Conservation (phyloP, 169 alveolate species). For the Cryptosporidium meleagridis region DNA sequence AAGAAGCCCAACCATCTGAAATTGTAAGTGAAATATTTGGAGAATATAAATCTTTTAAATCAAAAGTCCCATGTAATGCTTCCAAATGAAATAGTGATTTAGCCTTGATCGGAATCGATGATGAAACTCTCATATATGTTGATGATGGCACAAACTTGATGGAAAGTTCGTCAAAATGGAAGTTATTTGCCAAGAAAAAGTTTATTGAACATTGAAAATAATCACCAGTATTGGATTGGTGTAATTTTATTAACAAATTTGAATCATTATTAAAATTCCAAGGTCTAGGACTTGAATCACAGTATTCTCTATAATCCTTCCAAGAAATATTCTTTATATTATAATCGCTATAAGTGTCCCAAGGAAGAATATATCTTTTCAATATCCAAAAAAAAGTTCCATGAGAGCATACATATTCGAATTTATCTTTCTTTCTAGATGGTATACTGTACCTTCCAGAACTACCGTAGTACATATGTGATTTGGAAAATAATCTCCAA, state of each 20-base stretch:
- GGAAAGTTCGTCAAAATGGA: conserved; percentile 13
- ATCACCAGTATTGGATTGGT: conserved; percentile 39
- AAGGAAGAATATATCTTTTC: conserved; percentile 48
- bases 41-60: conserved; percentile 24
- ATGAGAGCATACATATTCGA: conserved; percentile 37
- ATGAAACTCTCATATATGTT: conserved; percentile 29
- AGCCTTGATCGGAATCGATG: conserved; percentile 20
- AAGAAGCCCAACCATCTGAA: conserved; percentile 57
- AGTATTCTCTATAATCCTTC: conserved; percentile 30
- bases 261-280: conserved; percentile 39
- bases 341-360: neutral
- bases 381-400: conserved; percentile 10
- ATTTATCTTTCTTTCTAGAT: neutral
- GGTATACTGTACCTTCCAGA: conserved; percentile 51
- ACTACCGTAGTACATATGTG: conserved; percentile 29
- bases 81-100: conserved; percentile 18
- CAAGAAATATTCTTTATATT: conserved; percentile 7
- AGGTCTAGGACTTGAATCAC: conserved; percentile 42
- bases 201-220: conserved; percentile 51
- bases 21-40: conserved; percentile 33
- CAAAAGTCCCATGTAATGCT: conserved; percentile 44
- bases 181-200: conserved; percentile 27
- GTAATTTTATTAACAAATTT: conserved; percentile 18
- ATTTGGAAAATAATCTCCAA: conserved; percentile 59
- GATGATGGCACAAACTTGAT: conserved; percentile 33